These are phyloP conservation scores for Gonium pectorale DNA, from an alignment of 139 green algal species.

Conservation along the genomic window DNA sequence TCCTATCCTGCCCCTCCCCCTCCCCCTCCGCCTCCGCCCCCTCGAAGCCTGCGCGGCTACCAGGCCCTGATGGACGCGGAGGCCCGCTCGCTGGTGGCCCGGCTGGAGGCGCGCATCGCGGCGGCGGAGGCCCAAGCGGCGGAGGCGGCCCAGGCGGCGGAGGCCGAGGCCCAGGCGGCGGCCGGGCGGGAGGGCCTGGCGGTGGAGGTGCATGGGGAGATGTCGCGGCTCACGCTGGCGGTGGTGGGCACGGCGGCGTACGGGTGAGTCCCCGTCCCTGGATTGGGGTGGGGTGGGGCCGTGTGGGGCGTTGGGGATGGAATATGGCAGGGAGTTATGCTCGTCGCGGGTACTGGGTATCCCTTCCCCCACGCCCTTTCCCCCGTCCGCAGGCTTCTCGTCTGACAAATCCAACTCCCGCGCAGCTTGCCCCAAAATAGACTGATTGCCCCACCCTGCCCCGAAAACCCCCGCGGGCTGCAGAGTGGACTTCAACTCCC, in stretches of 20 bases:
- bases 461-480: not conserved
- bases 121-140: not conserved
- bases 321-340: no score
- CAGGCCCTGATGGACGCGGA: slow-evolving; percentile 30
- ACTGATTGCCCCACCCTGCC: no score
- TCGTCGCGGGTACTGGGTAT: no score
- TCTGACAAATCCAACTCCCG: no score
- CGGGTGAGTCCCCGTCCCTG: slow-evolving; percentile 48
- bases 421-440: no score
- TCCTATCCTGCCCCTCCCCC: no score
- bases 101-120: not conserved
- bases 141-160: not conserved
- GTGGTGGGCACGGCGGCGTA: slow-evolving; percentile 47
- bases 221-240: slow-evolving; percentile 44
- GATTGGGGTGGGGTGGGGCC: no score
- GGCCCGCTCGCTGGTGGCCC: not conserved
- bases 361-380: no score
- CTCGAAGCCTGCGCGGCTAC: slow-evolving; percentile 33
- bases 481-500: slow-evolving; percentile 25
- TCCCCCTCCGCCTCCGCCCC: no score
- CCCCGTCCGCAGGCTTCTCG: no score
- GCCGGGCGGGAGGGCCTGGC: not conserved
- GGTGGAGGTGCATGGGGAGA: slow-evolving; percentile 42
- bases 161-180: not conserved
- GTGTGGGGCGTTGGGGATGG: no score